Conservation (phyloP, 257 asterid genomes). For the Solanum habrochaites region DNA sequence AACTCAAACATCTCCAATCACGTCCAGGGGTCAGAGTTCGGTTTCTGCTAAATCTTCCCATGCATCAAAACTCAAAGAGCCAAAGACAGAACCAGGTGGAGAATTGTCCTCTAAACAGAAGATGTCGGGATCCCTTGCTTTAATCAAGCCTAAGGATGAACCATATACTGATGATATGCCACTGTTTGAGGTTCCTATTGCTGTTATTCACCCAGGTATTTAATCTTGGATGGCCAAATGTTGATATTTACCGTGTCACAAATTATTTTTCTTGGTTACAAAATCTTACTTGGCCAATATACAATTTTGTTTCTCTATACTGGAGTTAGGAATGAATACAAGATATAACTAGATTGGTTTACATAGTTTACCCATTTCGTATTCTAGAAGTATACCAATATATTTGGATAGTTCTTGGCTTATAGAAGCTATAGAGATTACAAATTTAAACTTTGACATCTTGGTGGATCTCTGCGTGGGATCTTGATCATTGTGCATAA, state of each 20-base stretch:
- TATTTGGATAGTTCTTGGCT: not conserved
- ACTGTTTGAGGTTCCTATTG: conserved; percentile 22
- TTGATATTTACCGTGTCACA: not conserved
- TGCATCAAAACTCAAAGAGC: conserved; percentile 24
- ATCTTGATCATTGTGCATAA: not conserved
- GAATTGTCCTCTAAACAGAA: conserved; percentile 11
- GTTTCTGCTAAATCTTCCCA: conserved; percentile 16
- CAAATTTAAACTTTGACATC: not conserved
- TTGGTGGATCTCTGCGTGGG: not conserved
- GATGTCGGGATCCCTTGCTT: conserved; percentile 9
- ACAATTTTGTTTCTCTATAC: not conserved
- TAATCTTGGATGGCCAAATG: not conserved
- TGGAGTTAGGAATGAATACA: not conserved
- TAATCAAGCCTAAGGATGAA: conserved; percentile 47
- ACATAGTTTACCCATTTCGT: not conserved
- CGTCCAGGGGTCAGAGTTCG: conserved; percentile 7
- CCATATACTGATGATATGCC: conserved; percentile 42
- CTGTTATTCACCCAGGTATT: conserved; percentile 47
- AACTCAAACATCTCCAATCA: not conserved
- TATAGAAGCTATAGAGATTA: not conserved
- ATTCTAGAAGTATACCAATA: not conserved
- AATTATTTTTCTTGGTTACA: not conserved
- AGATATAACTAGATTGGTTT: not conserved
- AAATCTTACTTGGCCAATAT: not conserved
- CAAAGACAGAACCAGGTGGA: conserved; percentile 12